Evolutionary conservation across 2,329 filamentous ascomycete genomes (phyloP), one percentile per base, ranked within the genome.

Genomic region (Monosporascus sp.): DNA sequence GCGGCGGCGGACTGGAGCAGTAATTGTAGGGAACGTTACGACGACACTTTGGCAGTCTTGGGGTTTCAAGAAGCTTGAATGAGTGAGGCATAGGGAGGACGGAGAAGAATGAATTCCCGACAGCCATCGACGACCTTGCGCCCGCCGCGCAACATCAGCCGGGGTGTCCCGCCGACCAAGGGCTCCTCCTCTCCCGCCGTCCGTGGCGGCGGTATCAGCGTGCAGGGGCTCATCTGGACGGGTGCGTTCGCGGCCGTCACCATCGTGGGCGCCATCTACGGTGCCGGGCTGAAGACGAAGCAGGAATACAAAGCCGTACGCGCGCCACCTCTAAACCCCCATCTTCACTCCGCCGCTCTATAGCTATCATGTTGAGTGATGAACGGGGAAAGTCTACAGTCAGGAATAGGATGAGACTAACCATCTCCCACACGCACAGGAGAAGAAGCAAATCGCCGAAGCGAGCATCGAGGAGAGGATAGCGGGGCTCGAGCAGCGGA

Each of bases 201-300:
- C 40, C 24, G 24, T 40, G 36, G 34, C 48, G 11, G 7, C 51
- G 17, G 58, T 54, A 34, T 55, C 16, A 27, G 37, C 19, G 37
- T 53, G 36, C 67, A 64, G 56, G 58, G 60, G 38, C 16, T 66
- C 20, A 56, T 69, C 37, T 65, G 65, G 52, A 77, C 77, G n/a
- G 70, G 65, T 36, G 76, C 75, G 36, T 72, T 78, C 56, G 73
- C 71, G 3, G 76, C 75, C 55, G 71, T 78, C 53, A 71, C 77
- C 55, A 68, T 74, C 54, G 75, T 77, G 34, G 76, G 77, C 54
- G 65, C 73, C 45, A 69, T 76, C 47, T 79, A 78, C 52, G 78
- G 78, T 50, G 78, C 77, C 7, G 73, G 75, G 46, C 62, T 80
- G 46, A 80, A 79, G 66, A 71, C 72, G 48, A 74, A 78, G 55